Conservation (phyloP, 1,284 basidiomycete species). For the Sphagnurus paluster region DNA sequence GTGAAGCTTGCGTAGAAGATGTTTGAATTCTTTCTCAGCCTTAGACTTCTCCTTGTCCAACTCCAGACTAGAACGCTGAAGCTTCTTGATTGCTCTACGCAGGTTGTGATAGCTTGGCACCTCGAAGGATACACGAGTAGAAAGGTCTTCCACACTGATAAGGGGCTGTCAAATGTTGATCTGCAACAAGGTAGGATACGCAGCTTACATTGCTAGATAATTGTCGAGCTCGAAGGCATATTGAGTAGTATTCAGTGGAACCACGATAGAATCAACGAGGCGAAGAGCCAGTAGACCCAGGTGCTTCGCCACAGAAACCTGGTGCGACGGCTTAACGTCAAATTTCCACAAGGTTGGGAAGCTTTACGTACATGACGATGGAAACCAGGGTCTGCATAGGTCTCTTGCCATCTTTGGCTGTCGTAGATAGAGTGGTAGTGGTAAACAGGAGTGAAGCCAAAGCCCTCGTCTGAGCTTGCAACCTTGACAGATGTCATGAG, state of each 20-base stretch:
- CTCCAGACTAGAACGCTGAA: constrained; percentile 51
- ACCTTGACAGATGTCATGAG: constrained; percentile 36
- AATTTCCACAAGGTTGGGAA: not conserved
- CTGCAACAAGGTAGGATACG: constrained; percentile 1
- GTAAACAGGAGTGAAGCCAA: constrained; percentile 52
- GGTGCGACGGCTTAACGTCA: constrained; percentile 6
- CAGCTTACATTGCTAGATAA: constrained; percentile 60
- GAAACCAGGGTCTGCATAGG: constrained; percentile 78
- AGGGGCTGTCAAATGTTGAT: constrained; percentile 3
- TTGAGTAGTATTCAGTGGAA: constrained; percentile 79
- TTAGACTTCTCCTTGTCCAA: constrained; percentile 56
- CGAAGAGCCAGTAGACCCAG: constrained; percentile 65
- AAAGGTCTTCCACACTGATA: constrained; percentile 49
- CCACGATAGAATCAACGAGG: constrained; percentile 56
- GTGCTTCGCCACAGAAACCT: constrained; percentile 54
- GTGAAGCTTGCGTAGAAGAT: constrained; percentile 37
- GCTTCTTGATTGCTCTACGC: constrained; percentile 45
- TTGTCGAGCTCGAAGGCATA: constrained; percentile 64
- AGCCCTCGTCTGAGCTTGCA: constrained; percentile 46
- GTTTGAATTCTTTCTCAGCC: constrained; percentile 44
- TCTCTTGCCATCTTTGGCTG: constrained; percentile 71
- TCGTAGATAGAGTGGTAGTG: constrained; percentile 89
- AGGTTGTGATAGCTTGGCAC: constrained; percentile 48
- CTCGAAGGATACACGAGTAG: constrained; percentile 24
- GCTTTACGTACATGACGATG: constrained; percentile 56